Evolutionary conservation across 2,329 filamentous ascomycete genomes (phyloP).

Genomic region (Phaeophleospora eucalypticola): DNA sequence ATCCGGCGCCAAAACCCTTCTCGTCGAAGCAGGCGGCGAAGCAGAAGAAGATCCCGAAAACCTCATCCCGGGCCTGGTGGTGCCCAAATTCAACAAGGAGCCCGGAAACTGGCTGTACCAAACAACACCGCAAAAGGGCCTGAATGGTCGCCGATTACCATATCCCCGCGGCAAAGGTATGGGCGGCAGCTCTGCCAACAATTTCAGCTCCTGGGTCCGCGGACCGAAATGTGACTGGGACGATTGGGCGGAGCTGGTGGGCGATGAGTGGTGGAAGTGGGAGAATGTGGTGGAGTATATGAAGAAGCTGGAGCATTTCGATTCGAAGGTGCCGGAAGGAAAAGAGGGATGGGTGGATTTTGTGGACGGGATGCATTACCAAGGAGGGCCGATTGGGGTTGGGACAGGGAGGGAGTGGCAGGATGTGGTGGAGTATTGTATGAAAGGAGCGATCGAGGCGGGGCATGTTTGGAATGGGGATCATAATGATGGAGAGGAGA

Average conservation of each 20-base stretch:
- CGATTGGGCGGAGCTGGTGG: conserved; percentile 1
- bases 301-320: conserved; percentile 8
- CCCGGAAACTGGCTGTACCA: conserved; percentile 8
- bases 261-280: conserved; percentile 3
- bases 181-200: conserved; percentile 3
- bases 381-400: conserved; percentile 11
- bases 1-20: neutral
- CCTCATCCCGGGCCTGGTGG: conserved; percentile 6
- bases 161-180: conserved; percentile 6
- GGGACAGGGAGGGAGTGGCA: conserved; percentile 5
- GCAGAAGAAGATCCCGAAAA: conserved; percentile 9
- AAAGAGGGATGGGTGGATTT: conserved; percentile 14
- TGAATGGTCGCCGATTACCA: conserved; percentile 1
- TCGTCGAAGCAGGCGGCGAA: conserved; percentile 9
- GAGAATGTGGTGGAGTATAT: conserved; percentile 6
- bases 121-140: conserved; percentile 5
- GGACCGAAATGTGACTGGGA: conserved; percentile 5
- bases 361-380: conserved; percentile 10
- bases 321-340: conserved; percentile 15
- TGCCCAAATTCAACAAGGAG: conserved; percentile 5
- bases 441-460: conserved; percentile 2
- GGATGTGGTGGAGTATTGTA: conserved; percentile 11
- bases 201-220: conserved; percentile 3
- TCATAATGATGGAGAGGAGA: conserved; percentile 7
- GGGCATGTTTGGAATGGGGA: conserved; percentile 6